Conservation (phyloP, 2,329 filamentous ascomycete species). For the Pyrenochaeta sp. region DNA sequence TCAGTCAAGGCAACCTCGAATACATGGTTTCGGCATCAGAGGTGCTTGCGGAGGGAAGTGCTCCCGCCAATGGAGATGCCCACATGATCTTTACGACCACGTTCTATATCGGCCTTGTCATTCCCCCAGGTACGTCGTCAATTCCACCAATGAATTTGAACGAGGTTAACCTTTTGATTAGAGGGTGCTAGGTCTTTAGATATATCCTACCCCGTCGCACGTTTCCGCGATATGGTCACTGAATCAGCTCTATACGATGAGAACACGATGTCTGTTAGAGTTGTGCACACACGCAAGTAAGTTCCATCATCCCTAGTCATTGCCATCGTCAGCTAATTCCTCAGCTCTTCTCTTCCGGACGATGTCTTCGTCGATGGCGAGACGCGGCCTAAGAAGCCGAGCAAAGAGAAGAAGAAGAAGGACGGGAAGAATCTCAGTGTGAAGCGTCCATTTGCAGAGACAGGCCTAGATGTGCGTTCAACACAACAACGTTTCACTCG, state of each 20-base stretch:
- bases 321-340: constrained; percentile 22
- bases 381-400: constrained; percentile 52
- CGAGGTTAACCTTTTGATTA: constrained; percentile 19
- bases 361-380: constrained; percentile 89
- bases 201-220: constrained; percentile 80
- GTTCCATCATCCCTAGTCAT: constrained; percentile 39
- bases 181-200: constrained; percentile 74
- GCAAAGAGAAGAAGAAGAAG: constrained; percentile 51
- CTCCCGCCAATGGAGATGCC: constrained; percentile 47
- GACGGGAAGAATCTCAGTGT: constrained; percentile 32
- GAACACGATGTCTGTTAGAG: constrained; percentile 77
- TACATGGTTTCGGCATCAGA: constrained; percentile 63
- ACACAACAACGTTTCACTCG: constrained; percentile 25
- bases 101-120: constrained; percentile 89
- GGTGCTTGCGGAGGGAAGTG: constrained; percentile 53
- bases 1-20: constrained; percentile 67
- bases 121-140: constrained; percentile 70
- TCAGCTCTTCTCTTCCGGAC: constrained; percentile 83
- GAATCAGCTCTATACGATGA: constrained; percentile 77
- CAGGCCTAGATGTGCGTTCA: constrained; percentile 56
- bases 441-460: constrained; percentile 55
- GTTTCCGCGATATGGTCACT: constrained; percentile 85
- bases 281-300: constrained; percentile 88
- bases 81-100: constrained; percentile 82
- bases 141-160: background rate